These are phyloP conservation scores for Evansstolkia leycettana DNA, from an alignment of 495 filamentous ascomycete species.

Conservation along the genomic window DNA sequence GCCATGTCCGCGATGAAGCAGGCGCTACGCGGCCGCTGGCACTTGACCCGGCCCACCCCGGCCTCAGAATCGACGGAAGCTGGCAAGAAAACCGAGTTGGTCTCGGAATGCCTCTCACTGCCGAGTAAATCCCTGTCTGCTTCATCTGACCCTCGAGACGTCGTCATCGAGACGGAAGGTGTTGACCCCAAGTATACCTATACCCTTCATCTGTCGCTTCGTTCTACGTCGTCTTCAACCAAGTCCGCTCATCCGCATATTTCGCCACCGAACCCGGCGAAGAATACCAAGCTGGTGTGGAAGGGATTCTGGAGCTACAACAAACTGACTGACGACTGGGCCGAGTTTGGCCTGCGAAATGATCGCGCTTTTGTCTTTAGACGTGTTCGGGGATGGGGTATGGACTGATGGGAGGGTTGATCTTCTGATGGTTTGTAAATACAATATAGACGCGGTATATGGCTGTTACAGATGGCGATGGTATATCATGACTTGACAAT, in stretches of 20 bases:
- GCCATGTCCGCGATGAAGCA: slow-evolving; percentile 41
- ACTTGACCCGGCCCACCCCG: slow-evolving; percentile 30
- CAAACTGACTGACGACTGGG: slow-evolving; percentile 79
- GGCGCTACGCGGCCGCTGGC: slow-evolving; percentile 50
- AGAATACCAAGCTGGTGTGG: slow-evolving; percentile 81
- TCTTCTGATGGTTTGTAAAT: too few species aligned
- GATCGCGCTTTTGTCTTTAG: slow-evolving; percentile 82
- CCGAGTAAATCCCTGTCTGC: slow-evolving; percentile 2
- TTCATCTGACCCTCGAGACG: slow-evolving; percentile 24
- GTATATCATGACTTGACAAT: too few species aligned
- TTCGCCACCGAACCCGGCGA: slow-evolving; percentile 22
- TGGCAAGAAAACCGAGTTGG: slow-evolving; percentile 2
- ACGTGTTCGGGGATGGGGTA: slow-evolving; percentile 48
- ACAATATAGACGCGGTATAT: too few species aligned
- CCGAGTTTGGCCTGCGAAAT: slow-evolving; percentile 70
- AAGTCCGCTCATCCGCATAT: slow-evolving; percentile 19
- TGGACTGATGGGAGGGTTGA: slow-evolving; percentile 7
- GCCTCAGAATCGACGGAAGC: slow-evolving; percentile 7
- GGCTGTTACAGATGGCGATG: too few species aligned
- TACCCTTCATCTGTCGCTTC: slow-evolving; percentile 60
- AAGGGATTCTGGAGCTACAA: slow-evolving; percentile 90
- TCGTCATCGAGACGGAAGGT: slow-evolving; percentile 82
- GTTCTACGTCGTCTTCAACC: slow-evolving; percentile 39
- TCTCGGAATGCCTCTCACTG: slow-evolving; percentile 5
- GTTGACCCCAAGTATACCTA: slow-evolving; percentile 66